Conservation (phyloP, 768 basidiomycete species). For the Sistotremastrum suecicum region DNA sequence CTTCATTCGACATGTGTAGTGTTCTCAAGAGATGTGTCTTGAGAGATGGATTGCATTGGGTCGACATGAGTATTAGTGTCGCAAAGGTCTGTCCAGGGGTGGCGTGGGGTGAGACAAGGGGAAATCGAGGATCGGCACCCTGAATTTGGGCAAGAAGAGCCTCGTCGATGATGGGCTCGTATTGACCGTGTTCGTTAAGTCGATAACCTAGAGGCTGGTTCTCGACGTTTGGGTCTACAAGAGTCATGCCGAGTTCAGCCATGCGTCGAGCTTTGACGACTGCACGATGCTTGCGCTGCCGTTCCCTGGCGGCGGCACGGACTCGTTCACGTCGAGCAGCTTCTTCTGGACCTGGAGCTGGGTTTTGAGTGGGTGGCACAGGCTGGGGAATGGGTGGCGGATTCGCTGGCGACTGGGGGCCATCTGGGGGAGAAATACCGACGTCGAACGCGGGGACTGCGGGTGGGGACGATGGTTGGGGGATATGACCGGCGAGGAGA, state of each 20-base stretch:
- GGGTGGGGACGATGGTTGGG: too few relatives aligned
- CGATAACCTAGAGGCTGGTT: slow-evolving; percentile 35
- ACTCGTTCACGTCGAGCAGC: slow-evolving; percentile 52
- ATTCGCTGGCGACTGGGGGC: too few relatives aligned
- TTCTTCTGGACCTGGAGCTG: slow-evolving; percentile 35
- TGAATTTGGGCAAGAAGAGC: neutral
- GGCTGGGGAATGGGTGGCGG: too few relatives aligned
- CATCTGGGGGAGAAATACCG: too few relatives aligned
- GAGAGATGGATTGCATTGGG: slow-evolving; percentile 58
- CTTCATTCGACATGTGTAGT: slow-evolving; percentile 64
- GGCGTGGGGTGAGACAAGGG: slow-evolving; percentile 31
- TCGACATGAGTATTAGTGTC: slow-evolving; percentile 59
- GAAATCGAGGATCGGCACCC: slow-evolving; percentile 45
- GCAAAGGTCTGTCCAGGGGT: slow-evolving; percentile 68
- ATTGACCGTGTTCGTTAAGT: slow-evolving; percentile 30
- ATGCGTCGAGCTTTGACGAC: slow-evolving; percentile 69
- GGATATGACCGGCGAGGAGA: too few relatives aligned
- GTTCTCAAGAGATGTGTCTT: slow-evolving; percentile 65
- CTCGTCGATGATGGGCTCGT: slow-evolving; percentile 13
- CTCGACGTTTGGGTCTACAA: slow-evolving; percentile 1
- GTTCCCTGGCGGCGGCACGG: slow-evolving; percentile 61
- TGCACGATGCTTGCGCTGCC: slow-evolving; percentile 71
- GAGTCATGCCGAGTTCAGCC: slow-evolving; percentile 65
- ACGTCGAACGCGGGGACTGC: too few relatives aligned
- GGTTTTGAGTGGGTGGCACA: too few relatives aligned